Base-by-base conservation (phyloP, 495 filamentous ascomycete genomes). In the Lophiotrema nucula region DNA sequence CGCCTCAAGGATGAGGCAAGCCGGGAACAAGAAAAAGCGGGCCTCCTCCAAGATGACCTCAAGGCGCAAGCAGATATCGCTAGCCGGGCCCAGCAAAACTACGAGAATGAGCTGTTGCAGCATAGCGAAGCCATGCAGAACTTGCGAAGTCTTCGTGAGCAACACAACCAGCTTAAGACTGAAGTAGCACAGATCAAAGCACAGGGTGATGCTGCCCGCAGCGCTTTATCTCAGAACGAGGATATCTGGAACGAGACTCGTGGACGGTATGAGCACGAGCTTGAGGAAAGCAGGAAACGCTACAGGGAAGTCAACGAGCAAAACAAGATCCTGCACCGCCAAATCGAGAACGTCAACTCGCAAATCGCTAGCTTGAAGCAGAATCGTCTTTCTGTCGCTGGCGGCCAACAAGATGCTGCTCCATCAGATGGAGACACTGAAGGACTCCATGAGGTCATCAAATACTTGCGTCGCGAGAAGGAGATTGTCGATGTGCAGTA, bases 401-500 rank as follows among this genome's bases (percentile, higher is more conserved):
- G 72, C 16, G 77, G 78, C 19, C 82, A 83, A 16, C 68, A 66
- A 12, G 74, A 74, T 19, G 68, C 70, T 4, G 70, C 77, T 8
- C 68, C 72, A 8, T 60, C 68, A 16, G 58, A 70, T 16, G 72
- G 74, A 15, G 82, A 81, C 33, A 69, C 84, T 16, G 87, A 89
- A 53, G 87, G 88, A 56, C 81, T 96, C 23, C 86, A 92, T 53
- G 90, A 96, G 65, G 79, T 97, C 35, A 91, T 95, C 72, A 85
- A 82, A 46, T 97, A 90, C 72, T 75, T 97, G 49, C 85, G 95
- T n/a, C 84, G 88, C 41, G 95, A 97, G 74, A 97, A 97, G 74
- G 92, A 97, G 65, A 97, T 99, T 63, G 84, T 97, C 2, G 92
- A 97, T 55, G 89, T 96, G 5, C 92, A 97, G 66, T 89, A 89